A percentile compares a stretch with the other conserved stretches of the same genome.
These are phyloP conservation scores for Trichoderma koningiopsis DNA, from an alignment of 2,329 filamentous ascomycete species.

Conservation along the genomic window DNA sequence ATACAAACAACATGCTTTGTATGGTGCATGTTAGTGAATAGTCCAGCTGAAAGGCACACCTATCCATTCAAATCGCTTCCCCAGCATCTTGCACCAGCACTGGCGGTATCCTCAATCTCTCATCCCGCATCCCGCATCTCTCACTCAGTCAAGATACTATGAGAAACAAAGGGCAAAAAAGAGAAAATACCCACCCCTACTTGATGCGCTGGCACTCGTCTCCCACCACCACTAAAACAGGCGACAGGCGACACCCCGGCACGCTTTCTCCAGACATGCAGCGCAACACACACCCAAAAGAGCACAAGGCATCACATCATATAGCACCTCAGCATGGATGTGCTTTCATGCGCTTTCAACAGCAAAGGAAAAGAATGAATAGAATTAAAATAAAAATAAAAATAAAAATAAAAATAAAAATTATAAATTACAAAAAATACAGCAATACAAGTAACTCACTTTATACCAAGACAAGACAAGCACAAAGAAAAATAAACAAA, in stretches of 20 bases:
- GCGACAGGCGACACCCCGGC: neutral
- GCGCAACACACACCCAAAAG: neutral
- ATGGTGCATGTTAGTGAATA: no score
- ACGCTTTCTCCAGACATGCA: neutral
- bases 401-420: no score
- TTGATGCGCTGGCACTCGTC: conserved; percentile 28
- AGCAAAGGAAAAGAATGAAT: no score
- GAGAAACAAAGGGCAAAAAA: neutral
- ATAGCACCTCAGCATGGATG: neutral
- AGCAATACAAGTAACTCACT: no score
- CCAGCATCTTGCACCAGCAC: no score
- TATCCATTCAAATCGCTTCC: no score
- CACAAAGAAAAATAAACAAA: no score
- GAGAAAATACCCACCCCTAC: conserved; percentile 25
- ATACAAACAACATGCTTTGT: neutral
- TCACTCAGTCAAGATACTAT: no score
- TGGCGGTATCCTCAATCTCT: neutral
- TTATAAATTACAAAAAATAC: no score
- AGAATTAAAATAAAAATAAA: no score
- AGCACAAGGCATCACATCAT: conserved; percentile 5
- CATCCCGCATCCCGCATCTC: neutral
- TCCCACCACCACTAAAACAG: conserved; percentile 10
- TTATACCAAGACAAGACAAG: no score
- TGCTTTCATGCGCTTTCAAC: neutral
- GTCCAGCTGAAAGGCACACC: no score